phyloP scores from a whole-genome alignment of 768 basidiomycete genomes.

The Aureoboletus auriporus region DNA sequence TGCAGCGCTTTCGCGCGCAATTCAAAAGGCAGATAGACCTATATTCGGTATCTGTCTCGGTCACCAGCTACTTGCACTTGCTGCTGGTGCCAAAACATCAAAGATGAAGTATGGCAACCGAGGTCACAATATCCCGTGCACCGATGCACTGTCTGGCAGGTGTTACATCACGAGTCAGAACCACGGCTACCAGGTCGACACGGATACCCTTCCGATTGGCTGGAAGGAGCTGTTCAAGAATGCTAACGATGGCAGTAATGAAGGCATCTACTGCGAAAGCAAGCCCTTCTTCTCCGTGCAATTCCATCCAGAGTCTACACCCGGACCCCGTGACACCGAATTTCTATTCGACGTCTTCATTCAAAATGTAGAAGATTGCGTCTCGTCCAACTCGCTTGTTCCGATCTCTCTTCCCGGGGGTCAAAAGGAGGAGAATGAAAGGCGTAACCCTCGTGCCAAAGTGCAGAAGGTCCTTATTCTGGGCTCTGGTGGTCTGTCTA shows the following conservation, averaged over 20 bases:
- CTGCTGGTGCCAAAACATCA: conserved; percentile 88
- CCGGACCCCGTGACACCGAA: conserved; percentile 96
- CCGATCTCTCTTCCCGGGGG: conserved; percentile 74
- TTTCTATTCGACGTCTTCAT: conserved; percentile 99
- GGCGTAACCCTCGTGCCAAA: conserved; percentile 61
- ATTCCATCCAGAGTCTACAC: conserved; percentile 97
- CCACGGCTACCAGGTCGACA: conserved; percentile 95
- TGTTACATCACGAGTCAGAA: conserved; percentile 99
- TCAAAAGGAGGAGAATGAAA: conserved; percentile 80
- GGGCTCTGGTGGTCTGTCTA: conserved; percentile 95
- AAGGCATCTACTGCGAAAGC: conserved; percentile 90
- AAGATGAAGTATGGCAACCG: conserved; percentile 99
- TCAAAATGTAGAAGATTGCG: conserved; percentile 76
- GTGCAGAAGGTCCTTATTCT: conserved; percentile 95
- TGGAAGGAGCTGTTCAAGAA: conserved; percentile 97
- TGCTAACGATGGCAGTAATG: conserved; percentile 96
- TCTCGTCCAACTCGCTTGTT: conserved; percentile 46
- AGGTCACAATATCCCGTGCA: conserved; percentile 98
- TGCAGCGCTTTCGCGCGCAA: conserved; percentile 55
- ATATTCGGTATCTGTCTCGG: conserved; percentile 99
- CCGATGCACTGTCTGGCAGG: conserved; percentile 85
- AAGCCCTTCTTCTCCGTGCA: conserved; percentile 99
- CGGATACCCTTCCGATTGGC: conserved; percentile 65
- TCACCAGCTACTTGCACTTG: conserved; percentile 93
- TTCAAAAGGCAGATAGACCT: conserved; percentile 73